phyloP scores from a whole-genome alignment of 441 rosid species.

The Pelargonium australe region DNA sequence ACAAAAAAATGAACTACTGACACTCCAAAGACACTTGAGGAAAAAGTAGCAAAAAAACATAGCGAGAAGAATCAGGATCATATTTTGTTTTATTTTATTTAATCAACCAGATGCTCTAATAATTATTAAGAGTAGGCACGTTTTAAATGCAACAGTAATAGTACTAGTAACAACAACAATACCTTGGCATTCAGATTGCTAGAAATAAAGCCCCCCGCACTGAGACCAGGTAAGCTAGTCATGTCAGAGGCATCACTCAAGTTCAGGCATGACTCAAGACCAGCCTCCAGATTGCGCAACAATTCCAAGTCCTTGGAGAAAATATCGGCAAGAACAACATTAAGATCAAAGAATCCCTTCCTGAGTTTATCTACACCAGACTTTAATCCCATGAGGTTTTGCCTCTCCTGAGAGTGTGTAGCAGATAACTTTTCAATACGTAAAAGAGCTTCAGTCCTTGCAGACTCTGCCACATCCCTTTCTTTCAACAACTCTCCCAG shows the following conservation, averaged over 20 bases:
- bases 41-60: background rate
- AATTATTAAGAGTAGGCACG: background rate
- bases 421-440: conserved; percentile 49
- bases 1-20: background rate
- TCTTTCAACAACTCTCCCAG: conserved; percentile 47
- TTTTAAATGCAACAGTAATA: background rate
- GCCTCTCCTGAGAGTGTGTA: conserved; percentile 43
- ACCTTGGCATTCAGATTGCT: conserved; percentile 46
- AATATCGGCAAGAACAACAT: conserved; percentile 39
- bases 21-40: background rate
- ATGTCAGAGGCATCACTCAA: conserved; percentile 31
- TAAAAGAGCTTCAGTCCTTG: conserved; percentile 58
- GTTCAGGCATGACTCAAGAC: conserved; percentile 46
- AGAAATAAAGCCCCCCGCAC: conserved; percentile 21
- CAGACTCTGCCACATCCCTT: conserved; percentile 61
- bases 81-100: background rate
- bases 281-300: conserved; percentile 56
- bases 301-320: conserved; percentile 56
- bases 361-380: conserved; percentile 45
- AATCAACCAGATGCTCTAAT: background rate
- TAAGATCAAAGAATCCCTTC: conserved; percentile 45
- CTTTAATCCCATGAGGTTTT: conserved; percentile 41
- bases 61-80: background rate
- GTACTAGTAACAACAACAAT: conserved; percentile 16
- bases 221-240: conserved; percentile 33